phyloP scores from a whole-genome alignment of 1,284 basidiomycete species.

The Melampsora americana region DNA sequence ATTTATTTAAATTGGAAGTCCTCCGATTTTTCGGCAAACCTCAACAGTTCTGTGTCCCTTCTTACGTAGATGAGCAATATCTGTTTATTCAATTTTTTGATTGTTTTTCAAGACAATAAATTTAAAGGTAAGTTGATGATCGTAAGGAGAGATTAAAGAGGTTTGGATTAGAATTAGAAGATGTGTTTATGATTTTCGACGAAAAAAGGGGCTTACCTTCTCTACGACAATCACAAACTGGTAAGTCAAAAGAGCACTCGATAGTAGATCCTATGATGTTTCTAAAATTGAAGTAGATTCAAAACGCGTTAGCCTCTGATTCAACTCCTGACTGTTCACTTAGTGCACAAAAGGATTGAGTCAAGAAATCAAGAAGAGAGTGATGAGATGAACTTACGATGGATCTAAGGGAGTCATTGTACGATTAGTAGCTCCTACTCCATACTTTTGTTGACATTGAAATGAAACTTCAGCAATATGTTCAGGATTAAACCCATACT shows the following conservation, averaged over 20 bases:
- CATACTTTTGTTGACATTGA: constrained; percentile 33
- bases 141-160: too few relatives aligned
- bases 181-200: background rate
- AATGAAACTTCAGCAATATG: constrained; percentile 17
- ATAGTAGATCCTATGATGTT: background rate
- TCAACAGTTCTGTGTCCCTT: constrained; percentile 28
- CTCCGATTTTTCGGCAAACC: constrained; percentile 22
- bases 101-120: too few relatives aligned
- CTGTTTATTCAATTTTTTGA: constrained; percentile 2
- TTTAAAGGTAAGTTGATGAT: background rate
- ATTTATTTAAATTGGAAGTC: constrained; percentile 23
- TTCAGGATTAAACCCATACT: constrained; percentile 34
- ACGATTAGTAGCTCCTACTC: constrained; percentile 6
- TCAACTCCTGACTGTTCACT: background rate
- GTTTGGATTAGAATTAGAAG: background rate
- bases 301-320: background rate
- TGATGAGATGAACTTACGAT: background rate
- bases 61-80: background rate
- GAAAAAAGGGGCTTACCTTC: constrained; percentile 23
- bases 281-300: background rate
- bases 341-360: background rate
- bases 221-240: constrained; percentile 32
- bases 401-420: background rate
- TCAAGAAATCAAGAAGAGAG: background rate
- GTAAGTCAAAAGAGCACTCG: constrained; percentile 30